Evolutionary conservation across 805 yeast species (phyloP), one percentile per base, ranked within the genome.

Genomic region (Candida argentea): DNA sequence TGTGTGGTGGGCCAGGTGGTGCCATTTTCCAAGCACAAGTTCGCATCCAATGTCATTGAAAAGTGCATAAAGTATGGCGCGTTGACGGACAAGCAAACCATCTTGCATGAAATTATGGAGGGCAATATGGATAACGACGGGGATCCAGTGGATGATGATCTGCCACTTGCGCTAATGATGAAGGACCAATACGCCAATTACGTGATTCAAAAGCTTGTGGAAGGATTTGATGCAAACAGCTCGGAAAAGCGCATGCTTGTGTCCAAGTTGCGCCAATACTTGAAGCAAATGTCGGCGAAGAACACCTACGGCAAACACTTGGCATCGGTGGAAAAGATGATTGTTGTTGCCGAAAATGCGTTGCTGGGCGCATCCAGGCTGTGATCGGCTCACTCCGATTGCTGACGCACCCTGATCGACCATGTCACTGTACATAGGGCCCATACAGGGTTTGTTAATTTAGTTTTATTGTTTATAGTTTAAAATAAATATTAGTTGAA

Each of bases 151-250:
- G 71, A 65, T 30, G 87, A 78, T 38, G 69, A 70, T 29, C 68
- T 81, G 1, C 76, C 93, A 6, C 64, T 91, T 40, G 82, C 87
- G 14, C 63, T 79, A 34, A 87, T 91, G 97, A 86, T 91, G 85
- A 84, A 84, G 50, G 99, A 91, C 52, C 97, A 91, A 51, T 91
- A 80, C 57, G 99, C 97, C 14, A 91, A 91, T 54, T 91, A 91
- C 49, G 99, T 91, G 26, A 85, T 91, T 28, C 99, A 91, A 54
- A 87, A 89, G 52, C 67, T 91, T 43, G 87, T 91, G 23, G 94
- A 84, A 36, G 79, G 81, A 3, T 70, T 87, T 22, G 73, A 71
- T 35, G 55, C 65, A 5, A 53, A 45, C 22, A 80, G 80, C 25
- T 65, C 65, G 20, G 82, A 82, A 43, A 78, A 82, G 54, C 74